Base-by-base conservation (phyloP, 768 basidiomycete species). In the Tylopilus sp. region DNA sequence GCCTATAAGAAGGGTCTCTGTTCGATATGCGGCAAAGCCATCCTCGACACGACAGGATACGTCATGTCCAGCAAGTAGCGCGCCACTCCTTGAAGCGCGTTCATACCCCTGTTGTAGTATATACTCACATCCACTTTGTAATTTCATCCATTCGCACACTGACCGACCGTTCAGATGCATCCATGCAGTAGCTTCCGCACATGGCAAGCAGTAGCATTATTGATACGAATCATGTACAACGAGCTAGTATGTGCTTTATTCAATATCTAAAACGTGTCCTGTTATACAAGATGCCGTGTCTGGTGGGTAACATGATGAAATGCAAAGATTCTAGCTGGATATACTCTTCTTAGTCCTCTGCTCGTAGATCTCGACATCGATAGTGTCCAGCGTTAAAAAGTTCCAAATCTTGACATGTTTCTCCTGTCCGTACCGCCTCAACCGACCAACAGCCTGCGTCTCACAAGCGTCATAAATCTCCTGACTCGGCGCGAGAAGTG, bases 1-100 rank as follows among this genome's bases (percentile, higher is more conserved):
- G 91, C 90, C 21, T 92, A 86, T 72, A 91, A 86, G 76, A 89
- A 89, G 64, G 91, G 91, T 13, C 69, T 89, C 34, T 93, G 91
- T 62, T 82, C 89, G 42, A 92, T 92, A 73, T 93, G 91, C 59
- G 91, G 91, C 58, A 92, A 91, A 65, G 76, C 86, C 65, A 89
- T 93, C 53, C 77, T 92, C 26, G 90, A 93, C 68, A 93, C 88
- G 9, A 80, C 82, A 8, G 83, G 87, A 61, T 92, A 92, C 67
- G 81, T 79, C 46, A 93, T 93, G 90, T 89, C 89, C 22, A 82
- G 81, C 74, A 92, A 92, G 70, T 92, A 76, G 46, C 31, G 12
- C 21, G 14, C 44, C 38, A 25, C 24, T 17, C 30, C 21, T 33
- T 4, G 36, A 36, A 37, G 19, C 28, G 9, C 42, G 30, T 50